phyloP scores from a whole-genome alignment of 129 eudicot genomes.

The Chrysanthemum lavandulifolium region DNA sequence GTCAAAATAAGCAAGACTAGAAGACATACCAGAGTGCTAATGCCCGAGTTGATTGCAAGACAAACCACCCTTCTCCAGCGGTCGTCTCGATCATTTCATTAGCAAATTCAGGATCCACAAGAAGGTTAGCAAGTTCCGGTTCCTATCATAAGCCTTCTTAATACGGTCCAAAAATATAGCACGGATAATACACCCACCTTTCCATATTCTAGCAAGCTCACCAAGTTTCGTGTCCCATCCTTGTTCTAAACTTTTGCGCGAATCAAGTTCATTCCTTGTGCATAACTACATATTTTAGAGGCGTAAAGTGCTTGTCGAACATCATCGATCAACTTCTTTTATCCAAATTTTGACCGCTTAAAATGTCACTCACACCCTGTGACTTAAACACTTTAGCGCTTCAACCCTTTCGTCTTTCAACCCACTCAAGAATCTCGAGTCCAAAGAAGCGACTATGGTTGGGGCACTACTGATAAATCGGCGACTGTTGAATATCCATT shows the following conservation, averaged over 20 bases:
- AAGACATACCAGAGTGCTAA: constrained; percentile 52
- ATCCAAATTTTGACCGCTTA: constrained; percentile 32
- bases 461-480: constrained; percentile 42
- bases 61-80: constrained; percentile 48
- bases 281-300: constrained; percentile 49
- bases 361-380: constrained; percentile 20
- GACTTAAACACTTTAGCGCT: constrained; percentile 34
- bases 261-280: constrained; percentile 54
- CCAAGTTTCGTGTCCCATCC: constrained; percentile 51
- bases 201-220: constrained; percentile 54
- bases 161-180: constrained; percentile 52
- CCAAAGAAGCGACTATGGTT: constrained; percentile 41
- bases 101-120: constrained; percentile 53
- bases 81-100: constrained; percentile 38
- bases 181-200: constrained; percentile 52
- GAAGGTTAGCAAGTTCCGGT: constrained; percentile 44
- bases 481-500: constrained; percentile 52
- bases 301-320: constrained; percentile 47
- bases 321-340: constrained; percentile 37
- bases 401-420: constrained; percentile 39
- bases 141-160: constrained; percentile 48
- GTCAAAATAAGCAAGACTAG: constrained; percentile 51
- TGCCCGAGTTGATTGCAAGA: constrained; percentile 45
- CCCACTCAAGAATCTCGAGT: constrained; percentile 45
- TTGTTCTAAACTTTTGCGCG: constrained; percentile 48